Base-by-base conservation (phyloP, 2,329 filamentous ascomycete species). In the Myriosclerotinia scirpicola region DNA sequence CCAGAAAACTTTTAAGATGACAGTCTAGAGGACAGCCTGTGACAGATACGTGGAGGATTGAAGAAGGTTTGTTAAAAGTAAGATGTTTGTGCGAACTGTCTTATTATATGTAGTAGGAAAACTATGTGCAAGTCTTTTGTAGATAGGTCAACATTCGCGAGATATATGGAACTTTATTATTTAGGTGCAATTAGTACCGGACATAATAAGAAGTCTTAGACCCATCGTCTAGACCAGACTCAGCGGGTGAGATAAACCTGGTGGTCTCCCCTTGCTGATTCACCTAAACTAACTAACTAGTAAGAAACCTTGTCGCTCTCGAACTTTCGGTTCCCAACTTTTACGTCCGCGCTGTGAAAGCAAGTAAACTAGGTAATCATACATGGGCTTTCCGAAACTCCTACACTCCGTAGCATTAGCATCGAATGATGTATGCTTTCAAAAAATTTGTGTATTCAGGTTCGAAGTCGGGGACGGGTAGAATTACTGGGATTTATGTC, bases 331-430 rank as follows among this genome's bases (percentile, higher is more conserved):
- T 26, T 50, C 26, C 44, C n/a, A 26, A 14, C 26, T 17, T 9
- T 61, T 38, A 61, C 50, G n/a, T 61, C 44, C 44, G 30, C 58
- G 20, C 20, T 20, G 58, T 50, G 30, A 26, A 50, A 60, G n/a
- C 36, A 48, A 38, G 30, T 48, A 3, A 60, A 60, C 36, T 50
- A 50, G 20, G 44, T 60, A 38, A 60, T 60, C 44, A 50, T 38
- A 48, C 44, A 17, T 50, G 44, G 58, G 20, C 50, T 60, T n/a
- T 50, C 44, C 30, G 20, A 50, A 38, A 34, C 30, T 50, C 58
- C 58, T 50, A 26, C 5, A 60, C 56, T 60, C 56, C 56, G 44
- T 22, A 15, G 26, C 30, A 48, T 60, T 48, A 14, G 30, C 20
- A 48, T 22, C 20, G 30, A 48, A 60, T 26, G 42, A 40, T 22